phyloP scores from a whole-genome alignment of 202 grass and related monocot genomes.

The Saccharum hybrid region DNA sequence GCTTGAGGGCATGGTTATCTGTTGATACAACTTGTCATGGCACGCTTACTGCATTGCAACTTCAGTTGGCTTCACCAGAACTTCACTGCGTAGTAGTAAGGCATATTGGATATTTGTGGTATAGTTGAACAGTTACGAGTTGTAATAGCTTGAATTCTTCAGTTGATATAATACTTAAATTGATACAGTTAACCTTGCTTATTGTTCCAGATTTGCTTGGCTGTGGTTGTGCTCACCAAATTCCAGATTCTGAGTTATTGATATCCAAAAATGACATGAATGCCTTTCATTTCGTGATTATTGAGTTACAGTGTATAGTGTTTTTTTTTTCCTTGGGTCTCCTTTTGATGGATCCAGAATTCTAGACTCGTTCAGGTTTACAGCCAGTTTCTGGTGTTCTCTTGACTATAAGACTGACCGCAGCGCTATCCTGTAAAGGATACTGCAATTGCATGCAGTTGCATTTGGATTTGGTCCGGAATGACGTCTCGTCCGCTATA shows the following conservation, averaged over 20 bases:
- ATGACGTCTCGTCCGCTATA: too few relatives aligned
- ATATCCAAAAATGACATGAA: neutral
- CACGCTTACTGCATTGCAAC: slow-evolving; percentile 5
- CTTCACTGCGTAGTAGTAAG: neutral
- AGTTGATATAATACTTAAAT: neutral
- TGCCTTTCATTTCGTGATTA: neutral
- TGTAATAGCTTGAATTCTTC: neutral
- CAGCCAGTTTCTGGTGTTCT: neutral
- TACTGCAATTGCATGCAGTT: too few relatives aligned
- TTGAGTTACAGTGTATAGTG: neutral
- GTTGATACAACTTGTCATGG: neutral
- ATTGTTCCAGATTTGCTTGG: neutral
- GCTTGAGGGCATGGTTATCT: slow-evolving; percentile 43
- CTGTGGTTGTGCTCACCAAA: neutral
- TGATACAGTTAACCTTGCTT: neutral
- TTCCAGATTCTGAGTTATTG: neutral
- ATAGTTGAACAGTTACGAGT: neutral
- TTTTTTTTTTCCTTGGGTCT: too few relatives aligned
- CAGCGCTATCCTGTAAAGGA: too few relatives aligned
- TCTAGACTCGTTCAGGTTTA: neutral
- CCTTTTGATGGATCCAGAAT: neutral
- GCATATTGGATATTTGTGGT: neutral
- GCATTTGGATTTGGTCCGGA: too few relatives aligned
- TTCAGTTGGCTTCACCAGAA: slow-evolving; percentile 13
- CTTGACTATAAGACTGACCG: neutral